These are phyloP conservation scores for Solanum aculeatissimum DNA, from an alignment of 305 asterid genomes.

Conservation along the genomic window DNA sequence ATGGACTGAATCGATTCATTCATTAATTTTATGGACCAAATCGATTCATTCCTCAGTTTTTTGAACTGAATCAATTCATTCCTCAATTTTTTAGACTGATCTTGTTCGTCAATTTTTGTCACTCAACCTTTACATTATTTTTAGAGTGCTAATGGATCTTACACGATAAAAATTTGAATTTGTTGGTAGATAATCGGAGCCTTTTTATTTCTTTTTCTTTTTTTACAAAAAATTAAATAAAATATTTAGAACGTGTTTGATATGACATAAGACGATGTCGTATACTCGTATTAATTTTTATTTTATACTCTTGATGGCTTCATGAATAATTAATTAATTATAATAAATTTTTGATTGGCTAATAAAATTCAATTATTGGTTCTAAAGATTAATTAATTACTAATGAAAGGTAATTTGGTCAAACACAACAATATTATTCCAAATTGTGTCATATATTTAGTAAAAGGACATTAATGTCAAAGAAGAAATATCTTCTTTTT, in stretches of 20 bases:
- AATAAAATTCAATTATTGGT: background rate
- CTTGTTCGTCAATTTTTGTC: too few species aligned
- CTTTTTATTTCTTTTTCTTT: background rate
- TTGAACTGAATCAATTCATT: too few species aligned
- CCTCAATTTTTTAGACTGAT: too few species aligned
- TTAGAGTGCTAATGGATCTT: too few species aligned
- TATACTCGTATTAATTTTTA: background rate
- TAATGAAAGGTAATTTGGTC: background rate
- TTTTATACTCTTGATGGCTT: background rate
- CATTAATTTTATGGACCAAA: too few species aligned
- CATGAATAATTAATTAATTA: background rate
- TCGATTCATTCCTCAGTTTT: too few species aligned
- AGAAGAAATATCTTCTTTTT: background rate
- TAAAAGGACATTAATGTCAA: background rate
- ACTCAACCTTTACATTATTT: too few species aligned
- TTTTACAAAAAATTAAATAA: background rate
- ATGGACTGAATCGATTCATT: too few species aligned
- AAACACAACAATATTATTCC: background rate
- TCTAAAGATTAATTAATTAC: background rate
- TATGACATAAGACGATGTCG: background rate
- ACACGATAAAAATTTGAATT: background rate
- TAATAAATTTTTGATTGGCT: background rate
- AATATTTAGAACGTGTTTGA: background rate
- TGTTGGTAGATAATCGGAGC: background rate
- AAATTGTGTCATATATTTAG: background rate